Conservation (phyloP, 352 stramenopile species). For the Phytophthora idaei region DNA sequence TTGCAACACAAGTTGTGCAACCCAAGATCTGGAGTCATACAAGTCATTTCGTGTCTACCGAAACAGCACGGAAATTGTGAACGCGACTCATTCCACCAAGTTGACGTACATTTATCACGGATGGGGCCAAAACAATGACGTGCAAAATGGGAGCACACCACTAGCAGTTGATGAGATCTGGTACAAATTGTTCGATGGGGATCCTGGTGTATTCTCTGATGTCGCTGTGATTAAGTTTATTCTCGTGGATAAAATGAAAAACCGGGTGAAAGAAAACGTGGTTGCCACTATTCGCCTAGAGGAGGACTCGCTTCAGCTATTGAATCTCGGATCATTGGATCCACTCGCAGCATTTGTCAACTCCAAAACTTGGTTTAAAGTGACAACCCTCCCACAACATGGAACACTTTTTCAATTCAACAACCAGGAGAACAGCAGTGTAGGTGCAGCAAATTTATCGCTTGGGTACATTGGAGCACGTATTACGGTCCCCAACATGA, state of each 20-base stretch:
- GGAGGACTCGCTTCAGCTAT: constrained; percentile 54
- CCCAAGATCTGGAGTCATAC: constrained; percentile 1
- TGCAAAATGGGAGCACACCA: background rate
- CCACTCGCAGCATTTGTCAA: constrained; percentile 43
- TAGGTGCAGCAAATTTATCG: background rate
- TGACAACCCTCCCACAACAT: constrained; percentile 47
- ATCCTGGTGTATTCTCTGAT: constrained; percentile 35
- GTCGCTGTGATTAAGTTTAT: constrained; percentile 41
- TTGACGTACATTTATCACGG: constrained; percentile 59
- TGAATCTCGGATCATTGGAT: constrained; percentile 49
- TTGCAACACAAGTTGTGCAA: constrained; percentile 36
- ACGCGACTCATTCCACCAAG: constrained; percentile 48
- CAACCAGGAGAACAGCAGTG: background rate
- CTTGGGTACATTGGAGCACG: constrained; percentile 27
- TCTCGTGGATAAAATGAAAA: constrained; percentile 1
- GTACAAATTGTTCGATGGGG: constrained; percentile 58
- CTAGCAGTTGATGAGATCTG: constrained; percentile 46
- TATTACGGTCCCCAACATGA: constrained; percentile 8
- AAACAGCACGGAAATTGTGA: constrained; percentile 20
- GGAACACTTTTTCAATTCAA: constrained; percentile 64
- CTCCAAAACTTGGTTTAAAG: constrained; percentile 33
- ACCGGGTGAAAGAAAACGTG: constrained; percentile 13
- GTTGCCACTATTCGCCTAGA: constrained; percentile 42
- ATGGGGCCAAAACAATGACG: constrained; percentile 19
- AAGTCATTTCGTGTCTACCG: constrained; percentile 19